Percentiles rank a stretch among this genome's conserved stretches.
phyloP scores from a whole-genome alignment of 192 early-diverging fungal genomes.

The Lunasporangiospora selenospora region DNA sequence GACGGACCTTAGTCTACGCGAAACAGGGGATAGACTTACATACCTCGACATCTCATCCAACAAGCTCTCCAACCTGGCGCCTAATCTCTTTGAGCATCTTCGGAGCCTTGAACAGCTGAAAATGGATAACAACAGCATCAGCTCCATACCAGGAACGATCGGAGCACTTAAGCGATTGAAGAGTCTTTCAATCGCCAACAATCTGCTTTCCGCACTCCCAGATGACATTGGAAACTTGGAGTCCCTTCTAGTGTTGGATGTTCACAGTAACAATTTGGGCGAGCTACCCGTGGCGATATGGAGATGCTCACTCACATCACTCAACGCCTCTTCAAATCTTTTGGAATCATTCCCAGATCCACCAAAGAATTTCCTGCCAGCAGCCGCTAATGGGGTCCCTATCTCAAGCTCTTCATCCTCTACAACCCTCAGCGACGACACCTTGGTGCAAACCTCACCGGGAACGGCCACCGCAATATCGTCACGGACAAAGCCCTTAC shows the following conservation, averaged over 20 bases:
- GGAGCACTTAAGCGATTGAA: conserved; percentile 59
- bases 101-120: conserved; percentile 62
- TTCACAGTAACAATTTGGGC: conserved; percentile 81
- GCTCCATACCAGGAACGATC: conserved; percentile 68
- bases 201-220: conserved; percentile 70
- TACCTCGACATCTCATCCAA: conserved; percentile 68
- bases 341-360: conserved; percentile 84
- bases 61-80: conserved; percentile 71
- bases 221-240: conserved; percentile 70
- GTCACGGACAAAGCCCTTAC: conserved; percentile 49
- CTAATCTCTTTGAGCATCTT: conserved; percentile 65
- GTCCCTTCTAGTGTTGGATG: conserved; percentile 67
- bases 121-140: conserved; percentile 76
- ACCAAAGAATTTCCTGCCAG: conserved; percentile 7
- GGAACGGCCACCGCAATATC: conserved; percentile 58
- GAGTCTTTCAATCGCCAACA: conserved; percentile 70
- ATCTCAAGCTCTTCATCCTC: conserved; percentile 4
- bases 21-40: conserved; percentile 41
- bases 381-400: not conserved
- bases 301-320: conserved; percentile 68
- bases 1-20: conserved; percentile 66
- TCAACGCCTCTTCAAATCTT: conserved; percentile 87
- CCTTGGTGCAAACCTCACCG: conserved; percentile 37
- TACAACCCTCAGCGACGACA: not conserved
- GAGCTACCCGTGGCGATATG: conserved; percentile 80